Base-by-base conservation (phyloP, 805 yeast species). In the Starmerella sirachaensis region DNA sequence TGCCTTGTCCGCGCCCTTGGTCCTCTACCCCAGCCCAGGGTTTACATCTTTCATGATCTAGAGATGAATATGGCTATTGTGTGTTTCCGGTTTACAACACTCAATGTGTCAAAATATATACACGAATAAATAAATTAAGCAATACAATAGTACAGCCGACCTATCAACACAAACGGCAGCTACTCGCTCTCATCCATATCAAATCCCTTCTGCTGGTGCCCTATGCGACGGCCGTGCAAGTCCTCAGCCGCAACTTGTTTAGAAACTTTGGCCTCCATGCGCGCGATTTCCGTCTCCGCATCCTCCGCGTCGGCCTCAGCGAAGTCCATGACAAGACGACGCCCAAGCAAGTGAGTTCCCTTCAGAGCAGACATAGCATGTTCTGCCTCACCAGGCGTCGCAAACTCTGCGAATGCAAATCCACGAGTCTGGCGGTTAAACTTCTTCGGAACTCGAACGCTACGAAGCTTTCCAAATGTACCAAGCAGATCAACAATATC, bases 291-390 rank as follows among this genome's bases (percentile, higher is more conserved):
- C 35, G 73, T 88, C 59, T 91, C 96, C 11, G 83, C 94, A 57
- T 82, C 74, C 29, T 67, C 78, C 22, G 86, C 72, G 37, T 78
- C 94, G 43, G 70, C 73, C 54, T 83, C 78, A 12, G 97, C 98
- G 54, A 71, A 86, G 56, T 88, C 93, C 77, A 91, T 76, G 10
- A 88, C 94, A 48, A 91, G 66, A 48, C 95, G 72, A 64, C 98
- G 79, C 23, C 98, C 98, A 35, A 91, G 69, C 62, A 91, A 78
- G 69, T 91, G 98, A 3, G 93, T 95, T 43, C 98, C 98, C 56
- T 78, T 80, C 47, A 91, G 70, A 56, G 86, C 88, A 51, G 78
- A 77, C 88, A 91, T 80, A 11, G 97, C 98, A 55, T 68, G 74
- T 56, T 80, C 94, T 1, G 98, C 96, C 60, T 91, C 98, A 58